Base-by-base conservation (phyloP, 2,329 filamentous ascomycete genomes). In the Knufia fluminis region DNA sequence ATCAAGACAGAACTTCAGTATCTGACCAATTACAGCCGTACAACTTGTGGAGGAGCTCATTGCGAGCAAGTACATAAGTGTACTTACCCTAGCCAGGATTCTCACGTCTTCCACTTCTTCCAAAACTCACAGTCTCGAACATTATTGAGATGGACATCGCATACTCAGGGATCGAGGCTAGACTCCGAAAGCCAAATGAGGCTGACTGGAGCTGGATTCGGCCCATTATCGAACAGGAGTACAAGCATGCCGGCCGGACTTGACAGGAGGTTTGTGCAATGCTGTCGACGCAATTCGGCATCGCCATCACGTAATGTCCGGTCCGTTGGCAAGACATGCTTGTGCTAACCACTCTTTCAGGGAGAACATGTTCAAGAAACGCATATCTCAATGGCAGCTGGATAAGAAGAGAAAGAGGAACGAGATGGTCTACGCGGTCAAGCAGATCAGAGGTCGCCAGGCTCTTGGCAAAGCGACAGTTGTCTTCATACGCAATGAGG, bases 161-260 rank as follows among this genome's bases (percentile, higher is more conserved):
- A 28, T 28, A 28, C 26, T 6, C 26, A 6, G 12, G 6, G 26
- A 28, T 6, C 12, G 26, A 28, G 14, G 26, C 40, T 17, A 43
- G 19, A 17, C 23, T 10, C 17, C 19, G 24, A 43, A 23, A 14
- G 19, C 40, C 40, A 14, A 43, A 17, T n/a, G 17, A 45, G 23
- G 19, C 24, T 17, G 28, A 45, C 23, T 45, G 42, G 42, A 26
- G 17, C 3, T 14, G 3, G 26, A 24, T 45, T 19, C 42, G 42
- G 24, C 24, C 16, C 7, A 20, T 45, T 26, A 45, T 45, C 28
- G 42, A 45, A 14, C 7, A 26, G 17, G 19, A 17, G 14, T 45
- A 45, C 42, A 45, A 45, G 24, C 42, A 45, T 14, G 42, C 23
- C n/a, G 24, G 24, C 24, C 17, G 19, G 42, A 45, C 42, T 7